A percentile compares a stretch with the other conserved stretches of the same genome.
Conservation (phyloP, 768 basidiomycete species). For the Fistulinella prunicolor region DNA sequence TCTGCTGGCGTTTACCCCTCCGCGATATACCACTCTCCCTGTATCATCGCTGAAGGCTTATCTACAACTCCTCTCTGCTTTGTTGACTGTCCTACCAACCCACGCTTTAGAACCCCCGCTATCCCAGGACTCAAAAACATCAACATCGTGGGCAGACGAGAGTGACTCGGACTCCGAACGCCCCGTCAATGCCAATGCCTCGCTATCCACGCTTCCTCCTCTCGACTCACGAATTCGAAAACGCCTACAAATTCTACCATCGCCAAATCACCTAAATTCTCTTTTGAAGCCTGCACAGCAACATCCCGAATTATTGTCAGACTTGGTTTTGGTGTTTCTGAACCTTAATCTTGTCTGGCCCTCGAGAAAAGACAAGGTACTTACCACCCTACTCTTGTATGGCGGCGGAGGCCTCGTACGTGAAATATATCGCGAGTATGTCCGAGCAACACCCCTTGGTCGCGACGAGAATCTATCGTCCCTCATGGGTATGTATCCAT, state of each 20-base stretch:
- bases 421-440: slow-evolving; percentile 69
- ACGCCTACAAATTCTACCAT: slow-evolving; percentile 57
- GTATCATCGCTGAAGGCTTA: slow-evolving; percentile 48
- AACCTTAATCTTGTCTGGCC: slow-evolving; percentile 63
- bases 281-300: slow-evolving; percentile 48
- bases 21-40: slow-evolving; percentile 54
- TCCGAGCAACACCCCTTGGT: slow-evolving; percentile 61
- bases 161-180: slow-evolving; percentile 43
- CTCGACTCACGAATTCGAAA: slow-evolving; percentile 61
- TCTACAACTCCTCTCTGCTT: slow-evolving; percentile 46
- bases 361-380: slow-evolving; percentile 50
- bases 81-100: slow-evolving; percentile 53
- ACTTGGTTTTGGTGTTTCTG: slow-evolving; percentile 57
- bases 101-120: slow-evolving; percentile 49
- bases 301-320: slow-evolving; percentile 38
- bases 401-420: slow-evolving; percentile 64
- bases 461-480: slow-evolving; percentile 44
- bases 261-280: slow-evolving; percentile 49
- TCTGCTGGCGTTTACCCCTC: slow-evolving; percentile 58
- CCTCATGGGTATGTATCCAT: slow-evolving; percentile 37
- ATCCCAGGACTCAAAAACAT: slow-evolving; percentile 11
- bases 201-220: slow-evolving; percentile 33
- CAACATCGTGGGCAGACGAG: slow-evolving; percentile 27
- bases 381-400: slow-evolving; percentile 50
- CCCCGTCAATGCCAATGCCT: slow-evolving; percentile 34